Conservation (phyloP, 805 yeast species). For the Starmerella tilneyi region DNA sequence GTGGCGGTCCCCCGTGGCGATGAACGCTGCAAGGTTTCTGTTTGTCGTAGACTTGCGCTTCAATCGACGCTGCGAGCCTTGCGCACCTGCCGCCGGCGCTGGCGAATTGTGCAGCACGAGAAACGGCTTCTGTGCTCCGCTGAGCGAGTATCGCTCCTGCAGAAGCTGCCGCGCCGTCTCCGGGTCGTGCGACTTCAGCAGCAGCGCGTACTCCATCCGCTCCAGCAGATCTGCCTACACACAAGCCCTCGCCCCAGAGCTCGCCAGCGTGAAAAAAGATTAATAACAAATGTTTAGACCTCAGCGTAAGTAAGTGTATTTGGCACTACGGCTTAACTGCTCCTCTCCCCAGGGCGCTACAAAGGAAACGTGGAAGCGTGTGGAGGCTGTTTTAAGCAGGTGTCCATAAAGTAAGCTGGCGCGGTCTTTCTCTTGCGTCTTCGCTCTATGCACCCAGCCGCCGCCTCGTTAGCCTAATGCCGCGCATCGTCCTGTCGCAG, state of each 20-base stretch:
- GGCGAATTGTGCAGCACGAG: conserved; percentile 25
- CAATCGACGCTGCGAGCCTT: conserved; percentile 18
- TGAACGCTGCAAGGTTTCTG: conserved; percentile 32
- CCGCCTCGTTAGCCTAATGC: too few species aligned
- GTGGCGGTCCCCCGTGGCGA: conserved; percentile 17
- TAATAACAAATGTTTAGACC: too few species aligned
- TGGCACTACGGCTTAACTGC: too few species aligned
- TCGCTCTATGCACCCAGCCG: too few species aligned
- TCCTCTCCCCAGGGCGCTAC: background rate
- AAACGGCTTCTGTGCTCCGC: conserved; percentile 32
- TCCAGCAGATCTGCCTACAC: background rate
- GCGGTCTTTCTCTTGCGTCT: too few species aligned
- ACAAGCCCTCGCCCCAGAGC: background rate
- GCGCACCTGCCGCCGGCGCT: conserved; percentile 1
- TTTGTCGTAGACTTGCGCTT: conserved; percentile 28
- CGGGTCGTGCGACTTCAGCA: conserved; percentile 28
- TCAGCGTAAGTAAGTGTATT: too few species aligned
- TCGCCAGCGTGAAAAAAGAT: too few species aligned
- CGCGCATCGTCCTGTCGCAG: conserved; percentile 49
- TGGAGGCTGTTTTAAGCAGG: too few species aligned
- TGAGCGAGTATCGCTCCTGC: conserved; percentile 32
- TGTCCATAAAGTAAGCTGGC: too few species aligned
- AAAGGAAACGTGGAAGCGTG: too few species aligned
- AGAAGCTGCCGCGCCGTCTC: conserved; percentile 31
- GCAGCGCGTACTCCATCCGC: conserved; percentile 26